A percentile compares a stretch with the other conserved stretches of the same genome.
Conservation (phyloP, 139 green algal species). For the Yamagishiella unicocca region DNA sequence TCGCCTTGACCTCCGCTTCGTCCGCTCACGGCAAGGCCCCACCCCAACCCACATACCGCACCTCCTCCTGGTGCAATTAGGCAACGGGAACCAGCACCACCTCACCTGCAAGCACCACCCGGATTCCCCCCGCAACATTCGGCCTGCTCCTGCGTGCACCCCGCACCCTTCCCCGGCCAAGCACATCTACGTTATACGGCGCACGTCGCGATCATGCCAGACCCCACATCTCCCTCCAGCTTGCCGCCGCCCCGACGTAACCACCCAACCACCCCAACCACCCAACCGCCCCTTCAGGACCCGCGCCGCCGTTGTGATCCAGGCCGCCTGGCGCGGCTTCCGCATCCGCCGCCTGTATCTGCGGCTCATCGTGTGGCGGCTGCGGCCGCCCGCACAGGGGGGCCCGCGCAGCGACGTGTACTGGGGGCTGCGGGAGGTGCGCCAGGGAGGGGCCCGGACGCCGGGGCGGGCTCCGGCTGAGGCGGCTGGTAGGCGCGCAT, state of each 20-base stretch:
- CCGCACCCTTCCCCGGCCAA: too few relatives aligned
- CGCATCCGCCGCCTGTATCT: conserved; percentile 39
- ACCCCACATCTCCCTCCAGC: neutral
- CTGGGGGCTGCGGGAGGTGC: neutral
- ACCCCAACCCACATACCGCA: too few relatives aligned
- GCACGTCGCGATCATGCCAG: too few relatives aligned
- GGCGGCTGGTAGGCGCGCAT: neutral
- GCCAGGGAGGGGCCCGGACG: neutral
- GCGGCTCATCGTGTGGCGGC: conserved; percentile 25
- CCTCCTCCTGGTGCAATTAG: too few relatives aligned
- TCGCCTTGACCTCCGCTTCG: too few relatives aligned
- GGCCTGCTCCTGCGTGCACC: neutral
- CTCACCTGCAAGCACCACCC: too few relatives aligned
- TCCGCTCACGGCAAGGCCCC: too few relatives aligned
- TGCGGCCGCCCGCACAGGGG: neutral
- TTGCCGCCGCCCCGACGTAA: neutral
- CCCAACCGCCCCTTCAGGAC: neutral
- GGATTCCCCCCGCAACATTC: neutral
- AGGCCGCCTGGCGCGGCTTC: conserved; percentile 37
- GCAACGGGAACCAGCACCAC: too few relatives aligned
- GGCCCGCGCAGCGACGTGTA: neutral
- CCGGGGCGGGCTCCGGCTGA: neutral
- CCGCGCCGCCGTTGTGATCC: neutral
- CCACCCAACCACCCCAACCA: too few relatives aligned
- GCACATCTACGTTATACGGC: too few relatives aligned